Percentiles rank a stretch among this genome's conserved stretches.
Evolutionary conservation across 371 early-diverging fungal genomes (phyloP).

Genomic region (Chytridiales sp.): DNA sequence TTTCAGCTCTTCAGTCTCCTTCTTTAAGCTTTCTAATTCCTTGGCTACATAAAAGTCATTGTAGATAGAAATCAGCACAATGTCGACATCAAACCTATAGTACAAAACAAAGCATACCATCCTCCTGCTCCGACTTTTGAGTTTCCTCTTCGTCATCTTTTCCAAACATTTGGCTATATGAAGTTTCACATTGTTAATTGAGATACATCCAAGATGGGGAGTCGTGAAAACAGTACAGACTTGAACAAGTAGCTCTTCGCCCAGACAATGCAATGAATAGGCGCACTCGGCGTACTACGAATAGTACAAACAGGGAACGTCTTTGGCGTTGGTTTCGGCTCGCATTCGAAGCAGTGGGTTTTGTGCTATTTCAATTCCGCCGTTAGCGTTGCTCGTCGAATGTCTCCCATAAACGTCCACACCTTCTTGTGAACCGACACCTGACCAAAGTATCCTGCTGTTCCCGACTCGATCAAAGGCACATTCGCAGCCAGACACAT

Average conservation of each 20-base stretch:
- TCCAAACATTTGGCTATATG: slow-evolving; percentile 79
- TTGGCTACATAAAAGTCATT: slow-evolving; percentile 45
- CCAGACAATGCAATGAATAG: slow-evolving; percentile 99
- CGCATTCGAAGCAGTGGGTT: slow-evolving; percentile 28
- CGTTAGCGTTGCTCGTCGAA: background rate
- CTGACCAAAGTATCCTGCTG: slow-evolving; percentile 97
- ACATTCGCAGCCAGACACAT: slow-evolving; percentile 91
- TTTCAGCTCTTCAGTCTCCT: slow-evolving; percentile 71
- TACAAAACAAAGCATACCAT: slow-evolving; percentile 48
- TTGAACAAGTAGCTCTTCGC: slow-evolving; percentile 90
- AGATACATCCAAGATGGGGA: too few relatives aligned
- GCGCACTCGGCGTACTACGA: slow-evolving; percentile 90
- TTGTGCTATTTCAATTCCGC: background rate
- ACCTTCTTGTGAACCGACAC: slow-evolving; percentile 82
- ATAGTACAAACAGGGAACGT: slow-evolving; percentile 89
- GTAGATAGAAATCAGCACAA: background rate
- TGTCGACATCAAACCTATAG: background rate
- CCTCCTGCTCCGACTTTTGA: slow-evolving; percentile 54
- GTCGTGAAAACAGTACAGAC: slow-evolving; percentile 33
- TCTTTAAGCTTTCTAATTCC: slow-evolving; percentile 69
- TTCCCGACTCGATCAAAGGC: slow-evolving; percentile 96
- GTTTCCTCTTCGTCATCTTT: slow-evolving; percentile 69
- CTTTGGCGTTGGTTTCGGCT: slow-evolving; percentile 33
- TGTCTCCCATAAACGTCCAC: background rate
- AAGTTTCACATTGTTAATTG: slow-evolving; percentile 11